These are phyloP conservation scores for Rhypophila decipiens DNA, from an alignment of 495 filamentous ascomycete genomes.

Conservation along the genomic window DNA sequence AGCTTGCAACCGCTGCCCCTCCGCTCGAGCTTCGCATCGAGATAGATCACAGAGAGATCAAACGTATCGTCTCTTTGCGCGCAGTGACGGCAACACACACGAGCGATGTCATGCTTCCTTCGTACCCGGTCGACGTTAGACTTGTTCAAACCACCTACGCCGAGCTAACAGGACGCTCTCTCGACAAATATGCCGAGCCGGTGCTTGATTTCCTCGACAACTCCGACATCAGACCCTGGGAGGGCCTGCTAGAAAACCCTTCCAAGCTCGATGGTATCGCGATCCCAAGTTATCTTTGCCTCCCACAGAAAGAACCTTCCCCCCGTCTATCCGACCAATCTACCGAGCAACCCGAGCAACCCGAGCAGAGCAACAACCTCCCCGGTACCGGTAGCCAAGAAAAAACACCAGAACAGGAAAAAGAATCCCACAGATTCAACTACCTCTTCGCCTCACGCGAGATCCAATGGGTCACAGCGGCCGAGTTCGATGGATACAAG, in stretches of 20 bases:
- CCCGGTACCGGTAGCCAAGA: too few species aligned
- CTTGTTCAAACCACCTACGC: conserved; percentile 30
- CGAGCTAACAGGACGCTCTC: conserved; percentile 11
- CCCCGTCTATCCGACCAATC: neutral
- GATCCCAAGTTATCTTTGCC: conserved; percentile 27
- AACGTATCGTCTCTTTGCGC: conserved; percentile 13
- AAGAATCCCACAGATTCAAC: conserved; percentile 23
- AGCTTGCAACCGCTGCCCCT: conserved; percentile 12
- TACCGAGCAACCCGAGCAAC: neutral
- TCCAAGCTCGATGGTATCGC: conserved; percentile 26
- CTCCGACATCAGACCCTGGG: conserved; percentile 27
- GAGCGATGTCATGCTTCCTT: conserved; percentile 29
- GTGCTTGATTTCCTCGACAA: conserved; percentile 30
- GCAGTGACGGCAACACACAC: conserved; percentile 13
- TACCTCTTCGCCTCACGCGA: conserved; percentile 45
- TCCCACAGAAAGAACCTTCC: neutral
- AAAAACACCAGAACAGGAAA: conserved; percentile 1
- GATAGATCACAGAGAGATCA: conserved; percentile 18
- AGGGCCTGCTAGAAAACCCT: conserved; percentile 31
- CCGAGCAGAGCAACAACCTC: too few species aligned
- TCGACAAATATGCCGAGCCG: conserved; percentile 14
- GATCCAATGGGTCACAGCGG: conserved; percentile 27
- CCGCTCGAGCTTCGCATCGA: conserved; percentile 34
- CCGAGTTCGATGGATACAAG: conserved; percentile 29
- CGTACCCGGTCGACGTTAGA: conserved; percentile 31